phyloP scores from a whole-genome alignment of 1,139 yeast genomes.

The Yamadazyma friedrichii region DNA sequence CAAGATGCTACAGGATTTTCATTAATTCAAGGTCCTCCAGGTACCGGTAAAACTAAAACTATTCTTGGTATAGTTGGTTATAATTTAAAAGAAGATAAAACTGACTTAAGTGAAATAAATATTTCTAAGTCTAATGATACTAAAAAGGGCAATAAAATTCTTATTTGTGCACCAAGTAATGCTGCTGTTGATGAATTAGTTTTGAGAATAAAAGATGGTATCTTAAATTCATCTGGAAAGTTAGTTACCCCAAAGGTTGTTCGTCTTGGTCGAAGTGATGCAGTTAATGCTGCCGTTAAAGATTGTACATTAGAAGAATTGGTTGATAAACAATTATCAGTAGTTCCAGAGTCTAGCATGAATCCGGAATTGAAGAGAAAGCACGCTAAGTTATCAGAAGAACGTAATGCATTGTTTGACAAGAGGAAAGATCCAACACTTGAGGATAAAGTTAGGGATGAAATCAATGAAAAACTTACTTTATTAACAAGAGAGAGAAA shows the following conservation, averaged over 20 bases:
- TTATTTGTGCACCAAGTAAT: conserved; percentile 97
- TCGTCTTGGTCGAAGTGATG: conserved; percentile 90
- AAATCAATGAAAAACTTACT: conserved; percentile 50
- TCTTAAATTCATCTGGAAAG: conserved; percentile 57
- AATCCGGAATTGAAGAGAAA: conserved; percentile 44
- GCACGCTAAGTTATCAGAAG: conserved; percentile 50
- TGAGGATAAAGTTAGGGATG: conserved; percentile 38
- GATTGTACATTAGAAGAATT: conserved; percentile 86
- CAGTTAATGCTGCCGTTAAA: conserved; percentile 76
- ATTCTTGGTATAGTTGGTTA: conserved; percentile 90
- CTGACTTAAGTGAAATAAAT: conserved; percentile 6
- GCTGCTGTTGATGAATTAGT: conserved; percentile 98
- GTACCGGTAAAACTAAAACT: conserved; percentile 98
- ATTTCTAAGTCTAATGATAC: conserved; percentile 2
- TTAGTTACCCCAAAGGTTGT: conserved; percentile 67
- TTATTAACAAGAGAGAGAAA: conserved; percentile 60
- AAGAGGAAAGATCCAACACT: conserved; percentile 29
- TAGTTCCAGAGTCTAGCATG: conserved; percentile 30
- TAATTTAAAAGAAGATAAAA: conserved; percentile 16
- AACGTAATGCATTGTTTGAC: conserved; percentile 49
- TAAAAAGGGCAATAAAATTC: conserved; percentile 35
- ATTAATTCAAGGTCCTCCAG: conserved; percentile 96
- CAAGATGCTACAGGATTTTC: conserved; percentile 73
- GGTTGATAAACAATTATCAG: conserved; percentile 63
- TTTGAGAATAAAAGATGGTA: conserved; percentile 77